phyloP scores from a whole-genome alignment of 108 stramenopile species.

The Schizochytrium sp. region DNA sequence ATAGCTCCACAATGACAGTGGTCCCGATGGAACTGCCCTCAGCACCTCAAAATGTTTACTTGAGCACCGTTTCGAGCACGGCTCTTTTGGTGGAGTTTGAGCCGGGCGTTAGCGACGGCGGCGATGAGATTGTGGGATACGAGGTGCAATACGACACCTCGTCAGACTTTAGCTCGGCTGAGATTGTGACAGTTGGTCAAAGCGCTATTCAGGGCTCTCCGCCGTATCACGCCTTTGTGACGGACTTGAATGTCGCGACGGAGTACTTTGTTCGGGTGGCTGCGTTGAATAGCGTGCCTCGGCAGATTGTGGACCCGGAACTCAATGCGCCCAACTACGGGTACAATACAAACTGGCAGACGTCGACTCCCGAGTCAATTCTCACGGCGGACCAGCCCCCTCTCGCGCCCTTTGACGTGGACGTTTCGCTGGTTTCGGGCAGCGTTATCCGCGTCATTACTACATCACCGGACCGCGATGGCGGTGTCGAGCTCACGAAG shows the following conservation, averaged over 20 bases:
- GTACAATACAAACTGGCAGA: slow-evolving; percentile 10
- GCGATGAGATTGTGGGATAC: slow-evolving; percentile 48
- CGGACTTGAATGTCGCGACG: slow-evolving; percentile 37
- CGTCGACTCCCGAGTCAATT: not conserved
- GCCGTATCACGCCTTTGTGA: slow-evolving; percentile 30
- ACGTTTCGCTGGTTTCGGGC: not conserved
- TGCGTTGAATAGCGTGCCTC: slow-evolving; percentile 55
- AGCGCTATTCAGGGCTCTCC: not conserved
- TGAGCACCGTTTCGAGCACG: slow-evolving; percentile 40
- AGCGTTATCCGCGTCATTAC: not conserved
- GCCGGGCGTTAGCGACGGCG: slow-evolving; percentile 45
- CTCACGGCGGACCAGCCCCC: not conserved
- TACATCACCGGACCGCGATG: not conserved
- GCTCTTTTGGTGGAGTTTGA: slow-evolving; percentile 46
- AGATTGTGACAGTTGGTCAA: not conserved
- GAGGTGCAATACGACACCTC: slow-evolving; percentile 62
- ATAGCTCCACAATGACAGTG: slow-evolving; percentile 27
- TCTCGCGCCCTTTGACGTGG: slow-evolving; percentile 3
- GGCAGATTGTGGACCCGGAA: slow-evolving; percentile 16
- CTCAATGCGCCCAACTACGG: not conserved
- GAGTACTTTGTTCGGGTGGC: slow-evolving; percentile 53
- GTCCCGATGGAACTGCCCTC: slow-evolving; percentile 47
- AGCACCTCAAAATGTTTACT: slow-evolving; percentile 34
- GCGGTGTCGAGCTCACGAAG: not conserved
- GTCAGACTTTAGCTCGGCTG: slow-evolving; percentile 27